Evolutionary conservation across 176 grass and related monocot species (phyloP).

Genomic region (Alloteropsis semialata): DNA sequence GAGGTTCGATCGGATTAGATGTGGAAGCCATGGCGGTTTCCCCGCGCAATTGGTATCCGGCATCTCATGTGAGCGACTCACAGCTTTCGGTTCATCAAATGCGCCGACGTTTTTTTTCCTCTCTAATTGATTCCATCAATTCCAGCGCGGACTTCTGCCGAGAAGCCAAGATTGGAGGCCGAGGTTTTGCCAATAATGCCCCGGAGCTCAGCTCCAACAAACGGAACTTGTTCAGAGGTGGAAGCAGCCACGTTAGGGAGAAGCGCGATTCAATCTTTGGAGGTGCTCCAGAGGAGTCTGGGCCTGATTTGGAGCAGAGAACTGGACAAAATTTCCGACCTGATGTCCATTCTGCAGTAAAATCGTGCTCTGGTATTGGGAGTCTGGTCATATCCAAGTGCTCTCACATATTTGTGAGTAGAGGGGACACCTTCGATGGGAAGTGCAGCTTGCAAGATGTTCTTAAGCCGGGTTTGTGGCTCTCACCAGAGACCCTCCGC

Average conservation of each 20-base stretch:
- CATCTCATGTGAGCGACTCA: slow-evolving; percentile 18
- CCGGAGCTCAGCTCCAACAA: not conserved
- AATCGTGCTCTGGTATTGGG: slow-evolving; percentile 42
- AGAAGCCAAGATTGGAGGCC: not conserved
- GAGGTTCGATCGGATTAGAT: slow-evolving; percentile 6
- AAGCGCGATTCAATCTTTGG: not conserved
- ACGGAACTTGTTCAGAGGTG: not conserved
- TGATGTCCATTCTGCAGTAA: not conserved
- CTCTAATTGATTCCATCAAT: not conserved
- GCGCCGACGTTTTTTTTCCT: not conserved
- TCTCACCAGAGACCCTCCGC: slow-evolving; percentile 66
- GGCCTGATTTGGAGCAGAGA: not conserved
- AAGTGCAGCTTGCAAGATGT: slow-evolving; percentile 52
- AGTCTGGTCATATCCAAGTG: slow-evolving; percentile 51
- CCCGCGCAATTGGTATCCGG: slow-evolving; percentile 19
- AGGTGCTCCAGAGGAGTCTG: not conserved
- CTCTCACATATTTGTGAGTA: slow-evolving; percentile 45
- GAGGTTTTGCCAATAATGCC: not conserved
- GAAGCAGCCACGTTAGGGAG: not conserved
- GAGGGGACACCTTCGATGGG: slow-evolving; percentile 40
- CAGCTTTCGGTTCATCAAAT: not conserved
- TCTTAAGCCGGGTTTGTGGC: slow-evolving; percentile 55
- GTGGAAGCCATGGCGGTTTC: slow-evolving; percentile 28
- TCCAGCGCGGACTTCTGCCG: not conserved
- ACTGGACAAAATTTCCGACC: not conserved